These are phyloP conservation scores for Pyricularia sp. DNA, from an alignment of 2,329 filamentous ascomycete genomes.

Conservation along the genomic window DNA sequence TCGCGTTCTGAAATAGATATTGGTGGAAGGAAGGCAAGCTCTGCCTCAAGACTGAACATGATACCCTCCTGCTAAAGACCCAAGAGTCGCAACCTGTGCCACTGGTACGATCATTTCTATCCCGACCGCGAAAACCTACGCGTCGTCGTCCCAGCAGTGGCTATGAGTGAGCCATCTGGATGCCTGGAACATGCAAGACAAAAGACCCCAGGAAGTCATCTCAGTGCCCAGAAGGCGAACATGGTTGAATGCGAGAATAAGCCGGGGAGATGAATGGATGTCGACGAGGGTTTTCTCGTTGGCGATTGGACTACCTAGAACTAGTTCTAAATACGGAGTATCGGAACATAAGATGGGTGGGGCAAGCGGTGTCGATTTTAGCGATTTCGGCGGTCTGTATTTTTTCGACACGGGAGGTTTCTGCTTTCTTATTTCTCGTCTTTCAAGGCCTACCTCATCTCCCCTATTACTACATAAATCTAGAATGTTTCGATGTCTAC, in stretches of 20 bases:
- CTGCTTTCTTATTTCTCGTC: not conserved
- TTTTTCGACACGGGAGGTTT: not conserved
- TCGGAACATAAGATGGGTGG: not conserved
- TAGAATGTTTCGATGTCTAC: not conserved
- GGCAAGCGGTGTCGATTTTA: not conserved
- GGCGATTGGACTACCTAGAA: not conserved
- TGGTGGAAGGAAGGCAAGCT: not conserved
- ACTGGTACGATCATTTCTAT: not conserved
- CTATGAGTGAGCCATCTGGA: not conserved
- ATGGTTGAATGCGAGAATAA: not conserved
- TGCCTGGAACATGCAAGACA: not conserved
- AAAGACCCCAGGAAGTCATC: not conserved
- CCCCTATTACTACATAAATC: too few species aligned
- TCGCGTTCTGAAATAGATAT: constrained; percentile 52
- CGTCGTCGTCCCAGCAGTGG: not conserved
- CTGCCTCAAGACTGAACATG: not conserved
- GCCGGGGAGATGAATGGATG: not conserved
- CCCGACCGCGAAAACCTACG: not conserved
- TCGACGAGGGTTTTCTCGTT: not conserved
- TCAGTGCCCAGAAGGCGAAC: not conserved
- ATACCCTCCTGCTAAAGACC: not conserved
- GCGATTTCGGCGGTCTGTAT: not conserved
- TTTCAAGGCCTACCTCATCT: too few species aligned
- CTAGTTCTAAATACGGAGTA: not conserved
- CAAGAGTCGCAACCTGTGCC: not conserved